Conservation (phyloP, 2,329 filamentous ascomycete species). For the Paraphaeosphaeria sporulosa region DNA sequence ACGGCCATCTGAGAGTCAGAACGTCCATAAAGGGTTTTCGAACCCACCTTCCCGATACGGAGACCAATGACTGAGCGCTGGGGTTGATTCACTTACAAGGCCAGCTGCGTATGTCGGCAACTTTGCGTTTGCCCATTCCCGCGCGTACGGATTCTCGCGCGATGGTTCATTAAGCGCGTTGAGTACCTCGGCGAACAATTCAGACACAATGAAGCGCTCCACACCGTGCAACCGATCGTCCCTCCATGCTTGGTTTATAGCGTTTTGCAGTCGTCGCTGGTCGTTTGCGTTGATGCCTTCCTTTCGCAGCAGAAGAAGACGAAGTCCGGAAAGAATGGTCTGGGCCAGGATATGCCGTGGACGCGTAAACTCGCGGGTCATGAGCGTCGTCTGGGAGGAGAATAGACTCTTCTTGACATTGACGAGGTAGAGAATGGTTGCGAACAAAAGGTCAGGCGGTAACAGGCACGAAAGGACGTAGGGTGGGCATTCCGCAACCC, state of each 20-base stretch:
- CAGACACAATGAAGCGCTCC: constrained; percentile 43
- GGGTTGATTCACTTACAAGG: constrained; percentile 30
- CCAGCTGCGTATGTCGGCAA: constrained; percentile 41
- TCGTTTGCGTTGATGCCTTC: constrained; percentile 34
- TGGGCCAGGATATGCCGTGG: constrained; percentile 30
- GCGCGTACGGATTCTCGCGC: constrained; percentile 25
- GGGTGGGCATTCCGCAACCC: constrained; percentile 38
- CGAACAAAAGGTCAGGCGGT: constrained; percentile 41
- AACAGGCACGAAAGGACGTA: constrained; percentile 40
- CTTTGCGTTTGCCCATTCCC: constrained; percentile 30
- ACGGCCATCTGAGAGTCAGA: not conserved
- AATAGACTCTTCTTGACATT: constrained; percentile 43
- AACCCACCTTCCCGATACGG: not conserved
- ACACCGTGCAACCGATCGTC: constrained; percentile 40
- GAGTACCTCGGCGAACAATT: constrained; percentile 40
- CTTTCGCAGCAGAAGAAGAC: constrained; percentile 43
- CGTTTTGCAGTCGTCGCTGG: constrained; percentile 38
- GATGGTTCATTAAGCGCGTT: constrained; percentile 28
- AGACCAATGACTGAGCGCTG: not conserved
- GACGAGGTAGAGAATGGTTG: constrained; percentile 46
- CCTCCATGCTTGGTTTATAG: constrained; percentile 45
- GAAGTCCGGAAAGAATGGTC: constrained; percentile 44
- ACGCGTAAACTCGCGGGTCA: constrained; percentile 31
- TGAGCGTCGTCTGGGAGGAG: constrained; percentile 34
- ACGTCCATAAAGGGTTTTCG: not conserved